Evolutionary conservation across 2,329 filamentous ascomycete genomes (phyloP), one percentile per base, ranked within the genome.

Genomic region (Microdochium nivale): DNA sequence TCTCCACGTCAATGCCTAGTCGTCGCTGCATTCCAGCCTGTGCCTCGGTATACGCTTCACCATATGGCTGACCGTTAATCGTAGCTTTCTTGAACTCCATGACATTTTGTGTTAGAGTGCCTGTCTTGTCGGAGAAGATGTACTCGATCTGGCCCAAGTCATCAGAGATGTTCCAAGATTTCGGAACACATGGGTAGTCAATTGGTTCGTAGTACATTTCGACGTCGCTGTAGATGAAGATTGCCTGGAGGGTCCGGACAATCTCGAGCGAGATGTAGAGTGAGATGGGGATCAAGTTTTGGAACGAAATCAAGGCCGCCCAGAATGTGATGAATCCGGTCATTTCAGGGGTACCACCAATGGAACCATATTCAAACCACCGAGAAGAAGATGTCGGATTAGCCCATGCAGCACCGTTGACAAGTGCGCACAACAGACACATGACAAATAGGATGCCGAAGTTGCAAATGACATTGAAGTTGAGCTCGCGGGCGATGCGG

Each of bases 31-130:
- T 94, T 52, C 94, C 94, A 49, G 92, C 88, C 68, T 96, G 89
- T 0, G 94, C 94, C 69, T 99, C 94, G 0, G 95, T 99, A 63
- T 96, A 99, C 0, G 94, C 94, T 71, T 99, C 94, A 55, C 95
- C 94, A 59, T 99, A 99, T 0, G 91, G 84, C 54, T 94, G 81
- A n/a, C 92, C 92, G 62, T 97, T 97, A 69, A 99, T 86, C 0
- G 91, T 95, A 51, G 87, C 90, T 70, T 99, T 99, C 70, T 97
- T 99, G 80, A 97, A 99, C 67, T 99, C 95, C 94, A 95, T 95
- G 50, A 95, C 87, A 65, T 95, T 95, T 62, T 95, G 89, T 0
- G 89, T 95, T 57, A 95, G 72, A 2, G 89, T 95, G 53, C 89
- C 89, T 0, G 89, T 95, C 71, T 95, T 95, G 75, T 95, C 89